phyloP scores from a whole-genome alignment of 2,329 filamentous ascomycete genomes.

The Ophiocordyceps australis region DNA sequence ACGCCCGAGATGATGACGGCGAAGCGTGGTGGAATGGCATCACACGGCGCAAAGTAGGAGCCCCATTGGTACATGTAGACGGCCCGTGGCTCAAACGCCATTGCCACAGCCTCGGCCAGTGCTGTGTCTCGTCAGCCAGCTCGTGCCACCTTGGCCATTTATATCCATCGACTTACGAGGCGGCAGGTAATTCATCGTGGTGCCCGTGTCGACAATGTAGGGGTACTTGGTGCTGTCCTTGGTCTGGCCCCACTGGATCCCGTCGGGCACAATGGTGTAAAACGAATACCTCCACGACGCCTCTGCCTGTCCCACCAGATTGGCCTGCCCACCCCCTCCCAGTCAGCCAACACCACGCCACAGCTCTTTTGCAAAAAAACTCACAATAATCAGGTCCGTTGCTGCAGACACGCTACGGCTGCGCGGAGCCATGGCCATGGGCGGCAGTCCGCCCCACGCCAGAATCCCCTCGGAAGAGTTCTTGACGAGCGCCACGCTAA shows the following conservation, averaged over 20 bases:
- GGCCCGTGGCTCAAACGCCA: slow-evolving; percentile 25
- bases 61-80: slow-evolving; percentile 26
- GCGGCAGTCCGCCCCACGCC: slow-evolving; percentile 26
- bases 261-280: slow-evolving; percentile 33
- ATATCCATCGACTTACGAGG: slow-evolving; percentile 16
- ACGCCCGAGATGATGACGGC: slow-evolving; percentile 23
- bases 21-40: slow-evolving; percentile 24
- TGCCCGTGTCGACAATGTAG: slow-evolving; percentile 33
- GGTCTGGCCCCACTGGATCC: slow-evolving; percentile 22
- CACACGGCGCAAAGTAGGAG: slow-evolving; percentile 28
- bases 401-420: slow-evolving; percentile 10
- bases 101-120: slow-evolving; percentile 27
- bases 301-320: slow-evolving; percentile 17
- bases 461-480: slow-evolving; percentile 26
- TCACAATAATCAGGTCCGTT: slow-evolving; percentile 26
- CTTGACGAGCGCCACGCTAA: slow-evolving; percentile 27
- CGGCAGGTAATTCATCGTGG: slow-evolving; percentile 30
- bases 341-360: not conserved
- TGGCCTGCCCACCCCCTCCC: slow-evolving; percentile 15
- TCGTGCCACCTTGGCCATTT: not conserved
- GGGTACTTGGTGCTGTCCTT: slow-evolving; percentile 23
- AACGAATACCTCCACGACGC: slow-evolving; percentile 28
- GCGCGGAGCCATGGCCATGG: slow-evolving; percentile 14
- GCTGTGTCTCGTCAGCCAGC: slow-evolving; percentile 9
- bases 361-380: slow-evolving; percentile 4